A percentile compares a stretch with the other conserved stretches of the same genome.
phyloP scores from a whole-genome alignment of 495 filamentous ascomycete species.

The Alectoria sarmentosa region DNA sequence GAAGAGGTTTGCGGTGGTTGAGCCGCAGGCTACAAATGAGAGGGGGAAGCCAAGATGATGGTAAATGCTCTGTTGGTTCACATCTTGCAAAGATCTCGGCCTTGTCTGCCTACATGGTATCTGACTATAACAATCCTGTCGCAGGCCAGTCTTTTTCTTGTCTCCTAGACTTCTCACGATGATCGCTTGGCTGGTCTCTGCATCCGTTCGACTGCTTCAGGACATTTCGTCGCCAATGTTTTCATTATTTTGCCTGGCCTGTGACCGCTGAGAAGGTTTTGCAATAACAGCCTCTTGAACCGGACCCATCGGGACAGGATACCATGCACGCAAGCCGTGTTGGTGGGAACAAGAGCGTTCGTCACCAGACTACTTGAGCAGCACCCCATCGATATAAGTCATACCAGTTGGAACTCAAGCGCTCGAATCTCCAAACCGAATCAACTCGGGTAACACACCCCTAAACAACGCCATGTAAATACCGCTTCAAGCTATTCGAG shows the following conservation, averaged over 20 bases:
- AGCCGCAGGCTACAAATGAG: neutral
- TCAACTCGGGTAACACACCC: no score
- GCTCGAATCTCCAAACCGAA: no score
- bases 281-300: neutral
- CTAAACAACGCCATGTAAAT: neutral
- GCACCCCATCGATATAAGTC: neutral
- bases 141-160: neutral
- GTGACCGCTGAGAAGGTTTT: neutral
- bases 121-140: neutral
- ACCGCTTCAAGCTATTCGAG: neutral
- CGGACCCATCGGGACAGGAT: neutral
- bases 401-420: no score
- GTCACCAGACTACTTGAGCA: neutral
- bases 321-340: neutral
- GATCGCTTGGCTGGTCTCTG: neutral
- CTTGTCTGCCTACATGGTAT: neutral
- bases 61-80: neutral
- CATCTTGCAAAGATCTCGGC: neutral
- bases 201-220: neutral
- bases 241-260: neutral
- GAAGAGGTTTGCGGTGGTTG: slow-evolving; percentile 6
- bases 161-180: neutral
- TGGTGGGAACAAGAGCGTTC: neutral
- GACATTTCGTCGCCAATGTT: neutral
- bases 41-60: slow-evolving; percentile 15